Percentiles rank a stretch among this genome's conserved stretches.
These are phyloP conservation scores for Arachis monticola DNA, from an alignment of 331 rosid species.

Conservation along the genomic window DNA sequence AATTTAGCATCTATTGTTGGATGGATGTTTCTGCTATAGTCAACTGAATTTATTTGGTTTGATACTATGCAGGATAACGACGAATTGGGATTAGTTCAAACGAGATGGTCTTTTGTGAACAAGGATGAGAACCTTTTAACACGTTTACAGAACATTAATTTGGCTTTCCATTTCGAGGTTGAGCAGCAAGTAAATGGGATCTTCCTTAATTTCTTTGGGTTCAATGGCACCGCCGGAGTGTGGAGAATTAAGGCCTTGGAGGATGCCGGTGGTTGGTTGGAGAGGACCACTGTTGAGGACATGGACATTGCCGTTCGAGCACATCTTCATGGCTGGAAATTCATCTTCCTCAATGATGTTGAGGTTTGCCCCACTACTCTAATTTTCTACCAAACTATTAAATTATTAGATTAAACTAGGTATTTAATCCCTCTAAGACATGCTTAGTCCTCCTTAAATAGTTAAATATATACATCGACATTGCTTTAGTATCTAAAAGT, in stretches of 20 bases:
- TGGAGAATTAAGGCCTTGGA: slow-evolving; percentile 95
- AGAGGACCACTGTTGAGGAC: slow-evolving; percentile 94
- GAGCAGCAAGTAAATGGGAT: slow-evolving; percentile 91
- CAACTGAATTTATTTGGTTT: slow-evolving; percentile 12
- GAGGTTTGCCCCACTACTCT: slow-evolving; percentile 55
- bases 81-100: slow-evolving; percentile 84
- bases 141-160: slow-evolving; percentile 83
- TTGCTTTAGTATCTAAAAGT: too few relatives aligned
- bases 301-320: slow-evolving; percentile 97
- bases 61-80: slow-evolving; percentile 62
- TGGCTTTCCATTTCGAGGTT: slow-evolving; percentile 91
- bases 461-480: too few relatives aligned
- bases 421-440: too few relatives aligned
- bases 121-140: slow-evolving; percentile 88
- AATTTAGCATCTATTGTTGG: slow-evolving; percentile 1
- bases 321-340: slow-evolving; percentile 96
- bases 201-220: slow-evolving; percentile 85
- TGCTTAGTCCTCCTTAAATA: too few relatives aligned
- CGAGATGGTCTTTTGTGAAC: slow-evolving; percentile 96
- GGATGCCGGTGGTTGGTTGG: slow-evolving; percentile 95
- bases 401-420: too few relatives aligned
- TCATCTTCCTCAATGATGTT: slow-evolving; percentile 88
- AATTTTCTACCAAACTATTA: neutral
- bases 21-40: slow-evolving; percentile 5
- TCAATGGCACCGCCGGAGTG: slow-evolving; percentile 95